phyloP scores from a whole-genome alignment of 2,329 filamentous ascomycete genomes.

The Knufia petricola region DNA sequence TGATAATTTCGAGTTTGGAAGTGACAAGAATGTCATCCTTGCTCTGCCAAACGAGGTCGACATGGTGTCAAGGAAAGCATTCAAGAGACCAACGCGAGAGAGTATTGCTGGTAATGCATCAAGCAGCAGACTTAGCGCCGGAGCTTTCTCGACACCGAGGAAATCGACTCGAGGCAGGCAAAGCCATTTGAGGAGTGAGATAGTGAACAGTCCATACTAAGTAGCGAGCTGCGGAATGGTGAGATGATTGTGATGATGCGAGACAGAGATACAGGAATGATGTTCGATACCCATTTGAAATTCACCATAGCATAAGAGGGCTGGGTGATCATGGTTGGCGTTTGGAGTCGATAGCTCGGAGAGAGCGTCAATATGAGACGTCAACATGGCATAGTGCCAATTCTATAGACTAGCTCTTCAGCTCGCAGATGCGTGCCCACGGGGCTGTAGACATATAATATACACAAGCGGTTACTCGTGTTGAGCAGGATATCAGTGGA shows the following conservation, averaged over 20 bases:
- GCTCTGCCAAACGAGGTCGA: conserved; percentile 95
- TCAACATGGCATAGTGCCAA: too few relatives aligned
- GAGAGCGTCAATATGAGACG: too few relatives aligned
- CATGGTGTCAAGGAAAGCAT: conserved; percentile 79
- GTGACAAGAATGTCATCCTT: conserved; percentile 96
- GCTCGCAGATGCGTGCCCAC: too few relatives aligned
- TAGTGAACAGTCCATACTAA: conserved; percentile 65
- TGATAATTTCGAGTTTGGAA: conserved; percentile 95
- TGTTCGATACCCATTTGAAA: background rate
- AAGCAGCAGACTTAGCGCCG: conserved; percentile 32
- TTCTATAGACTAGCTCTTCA: too few relatives aligned
- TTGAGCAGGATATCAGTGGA: too few relatives aligned
- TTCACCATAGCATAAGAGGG: background rate
- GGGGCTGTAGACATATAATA: too few relatives aligned
- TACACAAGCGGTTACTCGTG: too few relatives aligned
- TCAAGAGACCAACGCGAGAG: conserved; percentile 83
- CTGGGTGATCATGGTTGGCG: background rate
- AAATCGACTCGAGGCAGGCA: conserved; percentile 43
- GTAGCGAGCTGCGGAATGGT: background rate
- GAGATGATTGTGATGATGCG: background rate
- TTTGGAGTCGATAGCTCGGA: too few relatives aligned
- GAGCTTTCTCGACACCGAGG: conserved; percentile 31
- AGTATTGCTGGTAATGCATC: conserved; percentile 63
- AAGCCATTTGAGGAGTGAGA: conserved; percentile 58
- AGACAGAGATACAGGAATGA: background rate